Percentiles rank a stretch among this genome's conserved stretches.
phyloP scores from a whole-genome alignment of 257 asterid genomes.

The Solanum piurae region DNA sequence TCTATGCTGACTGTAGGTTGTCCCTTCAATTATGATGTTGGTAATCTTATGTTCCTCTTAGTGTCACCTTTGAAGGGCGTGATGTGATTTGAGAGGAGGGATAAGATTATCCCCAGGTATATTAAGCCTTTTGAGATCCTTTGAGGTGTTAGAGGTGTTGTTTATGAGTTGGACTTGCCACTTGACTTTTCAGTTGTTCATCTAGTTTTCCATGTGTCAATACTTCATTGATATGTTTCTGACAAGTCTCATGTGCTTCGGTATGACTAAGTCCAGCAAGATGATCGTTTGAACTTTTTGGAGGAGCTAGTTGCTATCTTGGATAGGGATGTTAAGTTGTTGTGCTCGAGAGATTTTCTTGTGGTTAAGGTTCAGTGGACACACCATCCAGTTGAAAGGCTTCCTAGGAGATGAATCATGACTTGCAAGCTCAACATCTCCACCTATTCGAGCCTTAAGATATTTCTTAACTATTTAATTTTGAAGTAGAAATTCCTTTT shows the following conservation, averaged over 20 bases:
- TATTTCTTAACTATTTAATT: not conserved
- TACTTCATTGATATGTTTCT: not conserved
- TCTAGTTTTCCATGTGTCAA: not conserved
- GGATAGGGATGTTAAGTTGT: not conserved
- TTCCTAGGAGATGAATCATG: not conserved
- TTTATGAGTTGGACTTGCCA: not conserved
- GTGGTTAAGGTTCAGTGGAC: not conserved
- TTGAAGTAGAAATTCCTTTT: not conserved
- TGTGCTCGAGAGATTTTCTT: not conserved
- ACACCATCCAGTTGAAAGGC: not conserved
- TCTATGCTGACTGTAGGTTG: no score
- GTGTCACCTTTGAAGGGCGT: not conserved
- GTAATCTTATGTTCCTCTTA: not conserved
- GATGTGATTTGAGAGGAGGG: not conserved
- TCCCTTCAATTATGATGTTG: not conserved
- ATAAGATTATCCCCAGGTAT: no score
- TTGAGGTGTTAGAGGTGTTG: not conserved
- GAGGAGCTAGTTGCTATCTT: not conserved
- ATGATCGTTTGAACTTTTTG: not conserved
- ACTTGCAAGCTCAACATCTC: not conserved
- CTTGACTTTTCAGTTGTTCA: not conserved
- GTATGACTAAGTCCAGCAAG: not conserved
- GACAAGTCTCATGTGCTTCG: not conserved
- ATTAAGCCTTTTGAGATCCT: not conserved
- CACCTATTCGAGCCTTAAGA: not conserved